Evolutionary conservation across 2,329 filamentous ascomycete species (phyloP).

Genomic region (Penicillium sp.): DNA sequence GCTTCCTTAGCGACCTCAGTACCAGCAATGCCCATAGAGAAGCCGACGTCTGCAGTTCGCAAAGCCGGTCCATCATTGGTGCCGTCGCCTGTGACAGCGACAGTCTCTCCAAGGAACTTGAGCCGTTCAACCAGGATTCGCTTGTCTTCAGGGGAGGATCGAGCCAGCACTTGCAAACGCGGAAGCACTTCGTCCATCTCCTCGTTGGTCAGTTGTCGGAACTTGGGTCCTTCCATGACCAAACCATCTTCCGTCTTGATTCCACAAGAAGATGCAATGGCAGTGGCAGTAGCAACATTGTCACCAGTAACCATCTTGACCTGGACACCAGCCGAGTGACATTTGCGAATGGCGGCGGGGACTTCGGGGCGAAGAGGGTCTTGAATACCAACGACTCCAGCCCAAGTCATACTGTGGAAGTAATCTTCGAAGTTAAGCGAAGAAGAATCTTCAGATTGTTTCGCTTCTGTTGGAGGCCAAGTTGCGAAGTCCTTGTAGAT

Average conservation of each 20-base stretch:
- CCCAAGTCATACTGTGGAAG: constrained; percentile 70
- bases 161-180: constrained; percentile 61
- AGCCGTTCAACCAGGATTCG: constrained; percentile 62
- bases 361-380: constrained; percentile 70
- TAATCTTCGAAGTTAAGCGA: constrained; percentile 67
- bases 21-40: constrained; percentile 67
- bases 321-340: constrained; percentile 66
- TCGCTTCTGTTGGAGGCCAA: constrained; percentile 63
- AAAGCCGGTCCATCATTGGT: constrained; percentile 67
- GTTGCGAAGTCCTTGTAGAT: constrained; percentile 70
- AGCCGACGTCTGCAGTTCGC: constrained; percentile 65
- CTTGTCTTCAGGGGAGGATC: constrained; percentile 67
- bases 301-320: constrained; percentile 74
- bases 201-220: constrained; percentile 59
- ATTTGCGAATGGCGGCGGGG: constrained; percentile 64
- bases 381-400: constrained; percentile 71
- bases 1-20: constrained; percentile 69
- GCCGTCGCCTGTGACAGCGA: constrained; percentile 64
- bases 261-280: constrained; percentile 72
- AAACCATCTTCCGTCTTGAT: constrained; percentile 60
- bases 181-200: constrained; percentile 61
- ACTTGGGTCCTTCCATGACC: constrained; percentile 68
- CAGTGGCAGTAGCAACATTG: constrained; percentile 69
- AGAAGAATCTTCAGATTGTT: constrained; percentile 56
- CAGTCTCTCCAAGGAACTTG: constrained; percentile 62